Percentiles rank a stretch among this genome's conserved stretches.
Conservation (phyloP, 805 yeast genomes). For the Starmerella tilneyi region DNA sequence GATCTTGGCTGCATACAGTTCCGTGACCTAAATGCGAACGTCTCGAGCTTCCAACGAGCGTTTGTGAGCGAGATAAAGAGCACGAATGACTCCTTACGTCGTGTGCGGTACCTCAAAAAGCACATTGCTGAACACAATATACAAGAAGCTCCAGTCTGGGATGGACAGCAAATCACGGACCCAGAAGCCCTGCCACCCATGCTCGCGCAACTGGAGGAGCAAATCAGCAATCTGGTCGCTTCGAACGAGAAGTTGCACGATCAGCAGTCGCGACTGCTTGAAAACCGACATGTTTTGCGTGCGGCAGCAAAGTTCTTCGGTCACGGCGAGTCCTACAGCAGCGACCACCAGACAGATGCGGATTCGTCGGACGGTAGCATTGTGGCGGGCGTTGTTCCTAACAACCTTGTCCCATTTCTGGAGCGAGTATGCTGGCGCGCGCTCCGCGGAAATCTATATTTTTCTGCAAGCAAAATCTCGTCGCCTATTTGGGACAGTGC, state of each 20-base stretch:
- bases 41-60: conserved; percentile 77
- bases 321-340: conserved; percentile 22
- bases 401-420: conserved; percentile 56
- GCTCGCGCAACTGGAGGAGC: conserved; percentile 58
- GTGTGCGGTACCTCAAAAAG: conserved; percentile 41
- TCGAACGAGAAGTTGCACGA: conserved; percentile 55
- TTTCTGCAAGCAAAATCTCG: conserved; percentile 61
- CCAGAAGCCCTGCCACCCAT: conserved; percentile 61
- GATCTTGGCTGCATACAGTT: conserved; percentile 79
- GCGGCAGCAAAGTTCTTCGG: conserved; percentile 40
- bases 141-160: conserved; percentile 32
- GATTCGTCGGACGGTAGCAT: conserved; percentile 34
- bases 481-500: conserved; percentile 53
- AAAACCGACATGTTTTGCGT: conserved; percentile 53
- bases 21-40: conserved; percentile 72
- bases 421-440: conserved; percentile 87
- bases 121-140: conserved; percentile 30
- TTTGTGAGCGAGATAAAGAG: conserved; percentile 80
- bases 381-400: conserved; percentile 72
- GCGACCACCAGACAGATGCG: conserved; percentile 32
- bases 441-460: conserved; percentile 79
- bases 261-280: conserved; percentile 57
- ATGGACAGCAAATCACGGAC: conserved; percentile 37
- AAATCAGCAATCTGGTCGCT: conserved; percentile 60
- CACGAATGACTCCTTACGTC: conserved; percentile 81